Percentiles rank a stretch among this genome's conserved stretches.
phyloP scores from a whole-genome alignment of 495 filamentous ascomycete genomes.

The Bathelium albidoporum region DNA sequence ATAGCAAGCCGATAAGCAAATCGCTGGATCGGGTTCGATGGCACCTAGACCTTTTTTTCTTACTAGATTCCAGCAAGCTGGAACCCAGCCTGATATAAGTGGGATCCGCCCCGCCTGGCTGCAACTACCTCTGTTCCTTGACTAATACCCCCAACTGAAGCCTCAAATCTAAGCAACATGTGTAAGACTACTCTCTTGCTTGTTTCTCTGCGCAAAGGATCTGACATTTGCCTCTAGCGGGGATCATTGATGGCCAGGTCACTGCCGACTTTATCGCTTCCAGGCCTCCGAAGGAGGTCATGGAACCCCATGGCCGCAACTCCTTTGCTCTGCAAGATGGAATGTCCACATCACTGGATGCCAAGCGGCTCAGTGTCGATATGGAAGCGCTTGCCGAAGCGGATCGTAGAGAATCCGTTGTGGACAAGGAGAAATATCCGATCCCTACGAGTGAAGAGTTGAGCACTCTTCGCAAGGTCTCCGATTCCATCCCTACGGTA shows the following conservation, averaged over 20 bases:
- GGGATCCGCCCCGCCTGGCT: background rate
- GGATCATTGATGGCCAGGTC: slow-evolving; percentile 7
- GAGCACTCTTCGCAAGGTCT: slow-evolving; percentile 40
- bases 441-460: slow-evolving; percentile 48
- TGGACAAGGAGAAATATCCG: slow-evolving; percentile 44
- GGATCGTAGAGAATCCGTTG: slow-evolving; percentile 39
- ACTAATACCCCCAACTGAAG: background rate
- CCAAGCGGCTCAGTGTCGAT: slow-evolving; percentile 47
- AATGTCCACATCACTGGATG: slow-evolving; percentile 8
- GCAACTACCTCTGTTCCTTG: background rate
- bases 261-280: slow-evolving; percentile 18
- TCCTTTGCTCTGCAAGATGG: slow-evolving; percentile 20
- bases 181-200: background rate
- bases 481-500: slow-evolving; percentile 45
- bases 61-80: background rate
- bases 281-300: slow-evolving; percentile 18
- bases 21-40: background rate
- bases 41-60: background rate
- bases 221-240: background rate
- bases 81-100: background rate
- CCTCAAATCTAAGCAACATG: background rate
- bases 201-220: background rate
- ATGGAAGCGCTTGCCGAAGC: slow-evolving; percentile 44
- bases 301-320: slow-evolving; percentile 22
- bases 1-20: background rate